Percentiles rank a stretch among this genome's conserved stretches.
Conservation (phyloP, 352 stramenopile species). For the Globisporangium rhizosaccharum region DNA sequence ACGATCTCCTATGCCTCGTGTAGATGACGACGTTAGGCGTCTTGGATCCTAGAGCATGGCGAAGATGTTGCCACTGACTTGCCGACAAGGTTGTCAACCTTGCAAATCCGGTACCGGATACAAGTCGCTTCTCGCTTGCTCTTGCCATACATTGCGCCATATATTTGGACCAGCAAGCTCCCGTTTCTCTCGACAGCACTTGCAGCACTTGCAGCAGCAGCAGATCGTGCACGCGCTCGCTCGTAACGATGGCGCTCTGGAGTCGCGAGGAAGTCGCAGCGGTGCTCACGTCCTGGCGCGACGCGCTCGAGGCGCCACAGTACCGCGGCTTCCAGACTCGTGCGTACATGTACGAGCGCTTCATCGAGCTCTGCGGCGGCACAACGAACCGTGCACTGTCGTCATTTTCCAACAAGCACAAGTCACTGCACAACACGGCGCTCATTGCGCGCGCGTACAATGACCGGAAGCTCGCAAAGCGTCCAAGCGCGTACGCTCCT, state of each 20-base stretch:
- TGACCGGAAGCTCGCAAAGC: neutral
- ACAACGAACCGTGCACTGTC: neutral
- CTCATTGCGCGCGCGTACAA: constrained; percentile 5
- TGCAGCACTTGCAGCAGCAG: neutral
- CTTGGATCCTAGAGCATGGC: too few species aligned
- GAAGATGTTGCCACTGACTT: too few species aligned
- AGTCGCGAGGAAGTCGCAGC: constrained; percentile 1
- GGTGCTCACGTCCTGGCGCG: constrained; percentile 6
- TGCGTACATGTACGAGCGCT: constrained; percentile 6
- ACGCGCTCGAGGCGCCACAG: constrained; percentile 3
- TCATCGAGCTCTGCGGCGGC: constrained; percentile 4
- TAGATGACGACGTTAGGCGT: too few species aligned
- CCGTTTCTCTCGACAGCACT: too few species aligned
- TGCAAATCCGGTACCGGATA: too few species aligned
- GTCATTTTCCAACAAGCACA: constrained; percentile 1
- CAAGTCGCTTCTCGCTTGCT: too few species aligned
- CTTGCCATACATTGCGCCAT: too few species aligned
- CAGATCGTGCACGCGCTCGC: neutral
- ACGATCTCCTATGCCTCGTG: too few species aligned
- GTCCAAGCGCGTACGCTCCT: neutral
- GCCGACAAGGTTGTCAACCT: too few species aligned
- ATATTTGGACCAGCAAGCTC: too few species aligned
- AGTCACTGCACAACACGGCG: constrained; percentile 1
- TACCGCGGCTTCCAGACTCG: neutral
- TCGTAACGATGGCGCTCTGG: constrained; percentile 1